Percentiles rank a stretch among this genome's conserved stretches.
These are phyloP conservation scores for Trypanosoma lewisi DNA, from an alignment of 208 protist species.

Conservation along the genomic window DNA sequence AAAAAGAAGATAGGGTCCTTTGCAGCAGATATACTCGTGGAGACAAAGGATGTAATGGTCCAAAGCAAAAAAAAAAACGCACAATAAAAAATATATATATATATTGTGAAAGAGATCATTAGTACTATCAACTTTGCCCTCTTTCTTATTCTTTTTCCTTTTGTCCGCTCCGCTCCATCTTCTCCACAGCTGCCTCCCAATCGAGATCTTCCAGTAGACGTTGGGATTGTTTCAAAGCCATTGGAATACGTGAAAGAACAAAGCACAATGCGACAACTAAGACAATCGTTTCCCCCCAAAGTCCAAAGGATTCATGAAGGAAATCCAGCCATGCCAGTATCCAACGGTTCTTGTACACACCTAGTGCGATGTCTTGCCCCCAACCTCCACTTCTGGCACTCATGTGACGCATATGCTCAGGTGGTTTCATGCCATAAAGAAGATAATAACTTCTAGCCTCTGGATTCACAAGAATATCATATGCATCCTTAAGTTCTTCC, in stretches of 20 bases:
- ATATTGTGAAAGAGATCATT: no score
- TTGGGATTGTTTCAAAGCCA: slow-evolving; percentile 52
- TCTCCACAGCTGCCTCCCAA: slow-evolving; percentile 36
- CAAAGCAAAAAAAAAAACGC: background rate
- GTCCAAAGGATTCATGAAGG: slow-evolving; percentile 62
- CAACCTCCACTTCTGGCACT: slow-evolving; percentile 78
- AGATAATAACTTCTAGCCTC: slow-evolving; percentile 89
- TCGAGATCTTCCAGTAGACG: slow-evolving; percentile 71
- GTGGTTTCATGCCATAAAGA: slow-evolving; percentile 84
- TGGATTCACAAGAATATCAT: slow-evolving; percentile 81
- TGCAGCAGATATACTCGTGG: no score
- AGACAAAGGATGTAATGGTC: no score
- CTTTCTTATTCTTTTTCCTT: no score
- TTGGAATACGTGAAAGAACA: slow-evolving; percentile 64
- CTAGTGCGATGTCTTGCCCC: slow-evolving; percentile 79
- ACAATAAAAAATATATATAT: no score
- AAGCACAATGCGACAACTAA: slow-evolving; percentile 47
- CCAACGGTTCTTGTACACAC: slow-evolving; percentile 79
- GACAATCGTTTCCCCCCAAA: slow-evolving; percentile 75
- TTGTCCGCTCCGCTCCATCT: slow-evolving; percentile 14
- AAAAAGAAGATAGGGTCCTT: no score
- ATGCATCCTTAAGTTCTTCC: slow-evolving; percentile 83
- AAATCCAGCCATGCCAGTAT: slow-evolving; percentile 85
- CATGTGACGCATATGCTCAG: slow-evolving; percentile 79
- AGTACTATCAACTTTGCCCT: no score